Evolutionary conservation across 2,329 filamentous ascomycete genomes (phyloP).

Genomic region (Trichophyton mentagrophytes): DNA sequence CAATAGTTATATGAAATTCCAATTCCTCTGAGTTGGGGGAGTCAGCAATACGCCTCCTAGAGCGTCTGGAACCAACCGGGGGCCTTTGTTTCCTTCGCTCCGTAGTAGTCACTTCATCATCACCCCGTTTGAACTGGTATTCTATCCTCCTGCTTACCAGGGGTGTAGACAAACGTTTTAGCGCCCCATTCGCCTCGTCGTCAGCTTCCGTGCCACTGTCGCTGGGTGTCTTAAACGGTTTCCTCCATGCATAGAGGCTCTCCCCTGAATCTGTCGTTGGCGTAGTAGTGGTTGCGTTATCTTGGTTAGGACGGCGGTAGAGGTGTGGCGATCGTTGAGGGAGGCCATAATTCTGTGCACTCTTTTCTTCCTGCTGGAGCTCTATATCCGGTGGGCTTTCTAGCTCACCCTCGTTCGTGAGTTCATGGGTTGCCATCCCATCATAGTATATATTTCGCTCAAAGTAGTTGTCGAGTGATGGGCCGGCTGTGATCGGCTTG

Average conservation of each 20-base stretch:
- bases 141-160: constrained; percentile 23
- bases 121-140: background rate
- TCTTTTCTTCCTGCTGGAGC: background rate
- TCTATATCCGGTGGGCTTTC: background rate
- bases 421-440: constrained; percentile 5
- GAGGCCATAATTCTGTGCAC: background rate
- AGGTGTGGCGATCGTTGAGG: background rate
- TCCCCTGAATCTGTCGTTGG: constrained; percentile 13
- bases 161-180: constrained; percentile 74
- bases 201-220: constrained; percentile 93
- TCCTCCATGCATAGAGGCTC: constrained; percentile 16
- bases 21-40: constrained; percentile 14
- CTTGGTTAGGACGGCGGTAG: background rate
- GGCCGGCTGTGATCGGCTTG: background rate
- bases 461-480: background rate
- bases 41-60: background rate
- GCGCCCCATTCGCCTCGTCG: constrained; percentile 64
- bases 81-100: background rate
- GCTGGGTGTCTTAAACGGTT: constrained; percentile 45
- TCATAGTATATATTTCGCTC: background rate
- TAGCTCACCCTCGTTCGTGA: constrained; percentile 2
- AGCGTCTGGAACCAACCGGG: background rate
- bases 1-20: constrained; percentile 16
- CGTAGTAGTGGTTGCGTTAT: background rate
- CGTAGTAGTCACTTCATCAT: background rate